Conservation (phyloP, 1,284 basidiomycete genomes). For the Volvariella volvacea region DNA sequence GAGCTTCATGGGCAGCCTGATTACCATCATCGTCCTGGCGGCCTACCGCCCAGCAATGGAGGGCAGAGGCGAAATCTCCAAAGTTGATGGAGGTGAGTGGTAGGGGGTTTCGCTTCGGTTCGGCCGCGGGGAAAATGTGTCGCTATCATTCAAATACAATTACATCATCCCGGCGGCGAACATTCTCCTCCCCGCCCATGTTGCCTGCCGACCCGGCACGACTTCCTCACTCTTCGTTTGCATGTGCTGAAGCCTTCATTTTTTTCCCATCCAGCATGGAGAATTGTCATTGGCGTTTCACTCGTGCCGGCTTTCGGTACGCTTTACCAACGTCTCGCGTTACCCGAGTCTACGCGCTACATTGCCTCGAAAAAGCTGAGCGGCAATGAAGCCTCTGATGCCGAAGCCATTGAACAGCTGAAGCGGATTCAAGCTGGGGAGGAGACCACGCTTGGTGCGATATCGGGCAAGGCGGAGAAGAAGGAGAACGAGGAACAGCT, state of each 20-base stretch:
- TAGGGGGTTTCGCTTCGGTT: too few species aligned
- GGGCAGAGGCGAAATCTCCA: conserved; percentile 41
- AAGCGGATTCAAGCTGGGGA: conserved; percentile 26
- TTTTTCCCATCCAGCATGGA: too few species aligned
- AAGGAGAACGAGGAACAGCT: conserved; percentile 7
- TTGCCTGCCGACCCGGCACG: too few species aligned
- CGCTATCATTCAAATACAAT: too few species aligned
- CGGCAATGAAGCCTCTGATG: conserved; percentile 14
- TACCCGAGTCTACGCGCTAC: conserved; percentile 64
- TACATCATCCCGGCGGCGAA: too few species aligned
- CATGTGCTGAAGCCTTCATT: too few species aligned
- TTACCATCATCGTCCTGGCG: conserved; percentile 62
- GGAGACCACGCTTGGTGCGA: conserved; percentile 5
- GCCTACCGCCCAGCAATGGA: conserved; percentile 66
- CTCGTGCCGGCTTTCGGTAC: conserved; percentile 35
- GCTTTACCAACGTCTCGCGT: conserved; percentile 66
- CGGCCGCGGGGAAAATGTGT: too few species aligned
- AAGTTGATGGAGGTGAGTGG: conserved; percentile 59
- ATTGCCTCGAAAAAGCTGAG: conserved; percentile 32
- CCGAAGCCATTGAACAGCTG: conserved; percentile 26
- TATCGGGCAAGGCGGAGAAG: conserved; percentile 3
- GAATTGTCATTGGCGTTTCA: conserved; percentile 31
- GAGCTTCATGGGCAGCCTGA: conserved; percentile 57
- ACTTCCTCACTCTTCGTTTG: too few species aligned
- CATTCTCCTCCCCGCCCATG: too few species aligned